Percentiles rank a stretch among this genome's conserved stretches.
phyloP scores from a whole-genome alignment of 78 protist genomes.

The Anaeramoeba flamelloides region DNA sequence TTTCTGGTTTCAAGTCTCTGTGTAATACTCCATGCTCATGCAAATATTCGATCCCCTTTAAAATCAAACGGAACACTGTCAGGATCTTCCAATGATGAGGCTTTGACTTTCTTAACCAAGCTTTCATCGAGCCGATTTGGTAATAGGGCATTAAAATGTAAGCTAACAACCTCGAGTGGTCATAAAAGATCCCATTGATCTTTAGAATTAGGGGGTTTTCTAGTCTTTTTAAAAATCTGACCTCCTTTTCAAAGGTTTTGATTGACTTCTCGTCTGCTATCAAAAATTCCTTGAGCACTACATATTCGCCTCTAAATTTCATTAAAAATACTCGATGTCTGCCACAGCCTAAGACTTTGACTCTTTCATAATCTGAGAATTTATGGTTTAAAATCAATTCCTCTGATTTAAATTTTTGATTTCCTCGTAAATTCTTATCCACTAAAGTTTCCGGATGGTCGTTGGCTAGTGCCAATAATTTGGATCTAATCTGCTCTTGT shows the following conservation, averaged over 20 bases:
- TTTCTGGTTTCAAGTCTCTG: background rate
- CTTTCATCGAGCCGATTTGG: background rate
- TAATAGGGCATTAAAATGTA: background rate
- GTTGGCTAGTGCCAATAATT: background rate
- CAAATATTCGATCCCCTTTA: background rate
- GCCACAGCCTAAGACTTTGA: background rate
- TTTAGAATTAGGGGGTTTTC: background rate
- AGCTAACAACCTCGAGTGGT: background rate
- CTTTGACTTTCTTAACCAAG: background rate
- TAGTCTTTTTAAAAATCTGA: background rate
- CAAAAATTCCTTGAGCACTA: background rate
- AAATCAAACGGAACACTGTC: background rate
- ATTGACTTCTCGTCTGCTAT: background rate
- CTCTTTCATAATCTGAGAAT: background rate
- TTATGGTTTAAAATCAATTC: background rate
- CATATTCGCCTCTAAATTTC: background rate
- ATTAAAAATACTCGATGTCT: background rate
- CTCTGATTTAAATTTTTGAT: too few relatives aligned
- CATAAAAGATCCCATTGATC: background rate
- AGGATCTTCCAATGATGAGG: background rate
- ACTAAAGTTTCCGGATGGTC: background rate
- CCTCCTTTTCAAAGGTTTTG: background rate
- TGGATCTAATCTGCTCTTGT: background rate
- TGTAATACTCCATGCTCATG: background rate
- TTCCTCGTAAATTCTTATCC: background rate